Evolutionary conservation across 768 basidiomycete species (phyloP), one percentile per base, ranked within the genome.

Genomic region (Cystofilobasidium bisporidii): DNA sequence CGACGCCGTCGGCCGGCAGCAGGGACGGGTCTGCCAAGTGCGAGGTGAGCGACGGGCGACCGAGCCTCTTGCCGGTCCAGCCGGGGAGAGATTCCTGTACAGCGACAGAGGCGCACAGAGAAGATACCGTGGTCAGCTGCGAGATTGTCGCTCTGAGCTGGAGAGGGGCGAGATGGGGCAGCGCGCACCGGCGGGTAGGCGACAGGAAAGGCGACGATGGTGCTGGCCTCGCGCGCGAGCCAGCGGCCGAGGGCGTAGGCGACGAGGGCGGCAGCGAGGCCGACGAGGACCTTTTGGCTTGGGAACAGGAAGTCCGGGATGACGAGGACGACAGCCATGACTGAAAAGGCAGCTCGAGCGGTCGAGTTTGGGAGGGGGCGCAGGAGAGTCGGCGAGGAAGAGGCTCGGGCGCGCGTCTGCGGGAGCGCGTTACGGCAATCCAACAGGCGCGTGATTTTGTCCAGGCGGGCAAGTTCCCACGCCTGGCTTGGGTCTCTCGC

Each of bases 1-100:
- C 15, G 20, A 28, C 53, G 55, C 26, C 8, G 26, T 28, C 38
- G 3, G 11, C 26, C n/a, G 67, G 67, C 6, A 59, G 53, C 33
- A 69, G 47, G n/a, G 67, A 53, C 4, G 62, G n/a, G 40, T 69
- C 62, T 20, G 48, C 11, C 18, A 41, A 18, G 61, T 67, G 66
- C 0, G 66, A 67, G 22, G n/a, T 55, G 26, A 67, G 28, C n/a
- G 38, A 38, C 8, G 66, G 66, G 8, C n/a, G 20, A 1, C n/a
- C 50, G 41, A 67, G 60, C 38, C 43, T 61, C 18, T 17, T 12
- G 22, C 66, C 66, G 2, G 18, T n/a, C 66, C 66, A 67, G 41
- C n/a, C n/a, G 6, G 66, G 60, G 11, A 30, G 4, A 11, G 48
- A 53, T 26, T 61, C 66, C 66, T 67, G 36, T 15, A 3, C 24